Conservation (phyloP, 169 alveolate species). For the Plasmodium blacklocki region DNA sequence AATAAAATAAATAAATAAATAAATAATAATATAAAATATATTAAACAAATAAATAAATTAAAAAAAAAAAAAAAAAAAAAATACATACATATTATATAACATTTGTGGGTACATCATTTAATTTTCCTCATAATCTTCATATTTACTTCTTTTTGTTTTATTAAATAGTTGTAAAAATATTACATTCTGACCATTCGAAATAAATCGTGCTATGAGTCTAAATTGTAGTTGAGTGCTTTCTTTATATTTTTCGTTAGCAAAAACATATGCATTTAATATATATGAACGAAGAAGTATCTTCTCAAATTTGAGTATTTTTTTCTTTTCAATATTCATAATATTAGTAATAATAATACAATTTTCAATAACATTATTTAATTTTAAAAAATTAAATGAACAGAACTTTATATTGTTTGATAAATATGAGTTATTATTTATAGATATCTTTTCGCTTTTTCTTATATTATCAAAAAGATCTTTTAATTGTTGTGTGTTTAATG, state of each 20-base stretch:
- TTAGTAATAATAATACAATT: constrained; percentile 62
- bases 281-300: constrained; percentile 36
- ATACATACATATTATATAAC: background rate
- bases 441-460: background rate
- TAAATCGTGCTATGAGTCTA: constrained; percentile 32
- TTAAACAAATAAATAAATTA: background rate
- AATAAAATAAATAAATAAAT: background rate
- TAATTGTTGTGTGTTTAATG: constrained; percentile 11
- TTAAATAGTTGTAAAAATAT: constrained; percentile 56
- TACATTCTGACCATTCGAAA: constrained; percentile 67
- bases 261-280: constrained; percentile 62
- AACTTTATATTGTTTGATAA: constrained; percentile 28
- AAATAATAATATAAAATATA: background rate
- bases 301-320: constrained; percentile 58
- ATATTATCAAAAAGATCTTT: constrained; percentile 6
- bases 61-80: background rate
- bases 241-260: constrained; percentile 55
- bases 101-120: background rate
- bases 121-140: constrained; percentile 28
- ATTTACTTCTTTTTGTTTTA: constrained; percentile 3
- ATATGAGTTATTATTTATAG: background rate
- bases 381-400: constrained; percentile 14
- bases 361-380: constrained; percentile 18
- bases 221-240: constrained; percentile 57
- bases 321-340: constrained; percentile 37